A percentile compares a stretch with the other conserved stretches of the same genome.
phyloP scores from a whole-genome alignment of 2,329 filamentous ascomycete species.

The Lachnum nothofagi region DNA sequence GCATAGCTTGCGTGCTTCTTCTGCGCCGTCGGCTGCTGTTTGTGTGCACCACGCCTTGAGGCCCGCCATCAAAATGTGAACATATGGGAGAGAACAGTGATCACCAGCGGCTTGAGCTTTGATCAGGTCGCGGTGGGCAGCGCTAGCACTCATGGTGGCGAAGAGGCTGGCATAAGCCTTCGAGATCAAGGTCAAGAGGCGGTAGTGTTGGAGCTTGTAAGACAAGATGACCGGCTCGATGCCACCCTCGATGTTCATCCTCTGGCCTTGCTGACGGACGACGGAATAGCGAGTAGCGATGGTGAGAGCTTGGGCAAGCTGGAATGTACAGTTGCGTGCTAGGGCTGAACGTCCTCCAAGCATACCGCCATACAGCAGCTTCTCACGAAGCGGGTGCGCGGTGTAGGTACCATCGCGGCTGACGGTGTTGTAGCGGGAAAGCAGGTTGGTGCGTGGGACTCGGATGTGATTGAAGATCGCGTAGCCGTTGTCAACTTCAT shows the following conservation, averaged over 20 bases:
- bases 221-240: constrained; percentile 7
- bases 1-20: constrained; percentile 35
- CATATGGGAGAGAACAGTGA: constrained; percentile 16
- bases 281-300: constrained; percentile 34
- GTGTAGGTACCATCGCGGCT: constrained; percentile 31
- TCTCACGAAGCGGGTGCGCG: constrained; percentile 28
- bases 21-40: constrained; percentile 29
- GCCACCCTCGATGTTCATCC: not conserved
- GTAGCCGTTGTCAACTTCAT: constrained; percentile 33
- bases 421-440: constrained; percentile 30
- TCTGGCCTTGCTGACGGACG: constrained; percentile 25
- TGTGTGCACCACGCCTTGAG: constrained; percentile 30
- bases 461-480: constrained; percentile 32
- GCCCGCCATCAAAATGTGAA: constrained; percentile 29
- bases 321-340: constrained; percentile 25
- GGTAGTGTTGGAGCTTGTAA: constrained; percentile 30
- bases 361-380: constrained; percentile 34
- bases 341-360: constrained; percentile 32
- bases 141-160: constrained; percentile 4
- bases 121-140: constrained; percentile 1
- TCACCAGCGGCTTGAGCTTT: constrained; percentile 8
- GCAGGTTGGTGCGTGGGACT: constrained; percentile 33
- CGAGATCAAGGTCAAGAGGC: constrained; percentile 27
- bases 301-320: constrained; percentile 33
- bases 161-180: constrained; percentile 30